Percentiles rank a stretch among this genome's conserved stretches.
Conservation (phyloP, 805 yeast species). For the Zygotorulaspora florentina region DNA sequence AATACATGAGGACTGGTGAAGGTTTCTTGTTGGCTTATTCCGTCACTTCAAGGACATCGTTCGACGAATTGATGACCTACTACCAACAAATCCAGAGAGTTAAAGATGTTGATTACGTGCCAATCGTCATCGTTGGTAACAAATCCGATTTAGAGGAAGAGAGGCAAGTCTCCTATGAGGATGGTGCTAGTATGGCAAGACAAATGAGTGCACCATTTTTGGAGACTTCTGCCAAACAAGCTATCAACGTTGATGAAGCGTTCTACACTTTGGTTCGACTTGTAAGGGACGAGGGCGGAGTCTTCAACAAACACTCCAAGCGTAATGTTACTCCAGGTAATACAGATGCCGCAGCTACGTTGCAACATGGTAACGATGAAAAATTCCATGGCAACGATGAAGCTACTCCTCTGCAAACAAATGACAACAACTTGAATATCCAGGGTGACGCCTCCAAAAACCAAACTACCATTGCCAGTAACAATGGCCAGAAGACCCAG, state of each 20-base stretch:
- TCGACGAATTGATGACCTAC: slow-evolving; percentile 78
- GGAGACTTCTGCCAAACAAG: slow-evolving; percentile 91
- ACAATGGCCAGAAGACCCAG: slow-evolving; percentile 7
- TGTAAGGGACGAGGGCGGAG: slow-evolving; percentile 41
- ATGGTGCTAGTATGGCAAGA: slow-evolving; percentile 58
- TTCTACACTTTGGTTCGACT: slow-evolving; percentile 65
- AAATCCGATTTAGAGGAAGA: slow-evolving; percentile 71
- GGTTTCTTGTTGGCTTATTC: slow-evolving; percentile 88
- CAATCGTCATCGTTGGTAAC: slow-evolving; percentile 75
- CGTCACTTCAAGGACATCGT: slow-evolving; percentile 77
- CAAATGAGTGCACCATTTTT: slow-evolving; percentile 69
- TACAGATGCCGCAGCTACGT: slow-evolving; percentile 1
- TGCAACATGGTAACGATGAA: slow-evolving; percentile 2
- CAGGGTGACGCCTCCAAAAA: slow-evolving; percentile 6
- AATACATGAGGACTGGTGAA: slow-evolving; percentile 94
- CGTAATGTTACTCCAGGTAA: slow-evolving; percentile 10
- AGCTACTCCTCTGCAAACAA: background rate
- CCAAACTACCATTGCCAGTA: slow-evolving; percentile 2
- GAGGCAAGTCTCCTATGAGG: slow-evolving; percentile 68
- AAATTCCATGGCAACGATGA: slow-evolving; percentile 1
- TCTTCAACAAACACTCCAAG: slow-evolving; percentile 21
- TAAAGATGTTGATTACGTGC: slow-evolving; percentile 71
- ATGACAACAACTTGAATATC: slow-evolving; percentile 3
- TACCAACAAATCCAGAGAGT: slow-evolving; percentile 75
- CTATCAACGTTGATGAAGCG: slow-evolving; percentile 84